These are phyloP conservation scores for Lodderomyces orthopsilosis DNA, from an alignment of 1,139 yeast genomes.

Conservation along the genomic window DNA sequence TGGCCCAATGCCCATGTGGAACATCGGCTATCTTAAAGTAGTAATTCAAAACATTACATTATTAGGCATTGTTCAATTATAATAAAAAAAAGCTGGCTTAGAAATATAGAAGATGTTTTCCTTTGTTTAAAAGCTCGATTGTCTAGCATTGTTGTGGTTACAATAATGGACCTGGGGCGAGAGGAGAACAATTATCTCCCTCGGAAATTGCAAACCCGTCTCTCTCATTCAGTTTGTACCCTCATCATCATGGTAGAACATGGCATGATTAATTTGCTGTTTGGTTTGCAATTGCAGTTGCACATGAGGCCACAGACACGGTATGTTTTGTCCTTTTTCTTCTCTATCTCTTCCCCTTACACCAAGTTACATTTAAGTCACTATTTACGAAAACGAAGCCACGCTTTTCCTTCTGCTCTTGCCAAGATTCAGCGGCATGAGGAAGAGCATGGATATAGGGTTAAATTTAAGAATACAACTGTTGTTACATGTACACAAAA, in stretches of 20 bases:
- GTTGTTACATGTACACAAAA: no score
- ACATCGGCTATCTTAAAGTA: not conserved
- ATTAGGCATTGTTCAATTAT: not conserved
- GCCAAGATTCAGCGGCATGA: not conserved
- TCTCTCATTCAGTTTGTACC: not conserved
- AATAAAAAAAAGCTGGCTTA: not conserved
- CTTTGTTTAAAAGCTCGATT: not conserved
- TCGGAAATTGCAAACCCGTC: not conserved
- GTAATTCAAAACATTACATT: not conserved
- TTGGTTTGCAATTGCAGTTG: not conserved
- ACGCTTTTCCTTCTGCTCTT: not conserved
- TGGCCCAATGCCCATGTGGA: not conserved
- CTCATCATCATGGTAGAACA: not conserved
- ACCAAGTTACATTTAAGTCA: no score
- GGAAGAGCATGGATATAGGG: not conserved
- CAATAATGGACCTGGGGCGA: not conserved
- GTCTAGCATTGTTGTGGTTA: not conserved
- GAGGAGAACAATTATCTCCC: not conserved
- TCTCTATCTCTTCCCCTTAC: not conserved
- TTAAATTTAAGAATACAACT: no score
- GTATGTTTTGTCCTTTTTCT: not conserved
- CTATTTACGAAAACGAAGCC: not conserved
- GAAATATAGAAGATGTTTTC: no score
- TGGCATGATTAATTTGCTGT: not conserved
- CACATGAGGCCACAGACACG: not conserved